These are phyloP conservation scores for Xerophyta viscosa DNA, from an alignment of 106 monocot genomes.

Conservation along the genomic window DNA sequence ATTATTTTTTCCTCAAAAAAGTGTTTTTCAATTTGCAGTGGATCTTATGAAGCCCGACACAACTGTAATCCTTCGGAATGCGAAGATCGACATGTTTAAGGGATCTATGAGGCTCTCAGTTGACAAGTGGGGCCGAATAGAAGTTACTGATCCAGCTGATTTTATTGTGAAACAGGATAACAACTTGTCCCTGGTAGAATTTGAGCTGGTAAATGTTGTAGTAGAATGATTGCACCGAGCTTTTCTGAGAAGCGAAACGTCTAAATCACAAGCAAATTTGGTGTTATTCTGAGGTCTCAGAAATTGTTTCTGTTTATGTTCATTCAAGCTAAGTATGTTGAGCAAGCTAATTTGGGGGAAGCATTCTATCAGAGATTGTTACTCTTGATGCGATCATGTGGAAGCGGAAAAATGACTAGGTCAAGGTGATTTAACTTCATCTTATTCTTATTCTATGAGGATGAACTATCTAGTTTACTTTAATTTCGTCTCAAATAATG, in stretches of 20 bases:
- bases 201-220: slow-evolving; percentile 2
- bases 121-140: slow-evolving; percentile 1
- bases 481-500: no score
- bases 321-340: no score
- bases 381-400: no score
- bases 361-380: no score
- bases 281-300: no score
- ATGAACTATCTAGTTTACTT: no score
- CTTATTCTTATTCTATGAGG: no score
- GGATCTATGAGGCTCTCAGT: slow-evolving; percentile 3
- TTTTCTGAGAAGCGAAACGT: no score
- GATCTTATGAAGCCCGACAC: neutral
- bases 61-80: neutral
- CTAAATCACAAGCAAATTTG: neutral
- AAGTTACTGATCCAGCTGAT: slow-evolving; percentile 3
- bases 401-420: no score
- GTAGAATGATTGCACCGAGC: neutral
- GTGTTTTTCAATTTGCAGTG: neutral
- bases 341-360: no score
- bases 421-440: no score
- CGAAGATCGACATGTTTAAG: slow-evolving; percentile 2
- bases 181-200: slow-evolving; percentile 2
- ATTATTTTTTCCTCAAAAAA: neutral
- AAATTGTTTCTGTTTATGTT: no score
- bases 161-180: slow-evolving; percentile 1